A percentile compares a stretch with the other conserved stretches of the same genome.
phyloP scores from a whole-genome alignment of 345 rosid species.

The Eucalyptus albens region DNA sequence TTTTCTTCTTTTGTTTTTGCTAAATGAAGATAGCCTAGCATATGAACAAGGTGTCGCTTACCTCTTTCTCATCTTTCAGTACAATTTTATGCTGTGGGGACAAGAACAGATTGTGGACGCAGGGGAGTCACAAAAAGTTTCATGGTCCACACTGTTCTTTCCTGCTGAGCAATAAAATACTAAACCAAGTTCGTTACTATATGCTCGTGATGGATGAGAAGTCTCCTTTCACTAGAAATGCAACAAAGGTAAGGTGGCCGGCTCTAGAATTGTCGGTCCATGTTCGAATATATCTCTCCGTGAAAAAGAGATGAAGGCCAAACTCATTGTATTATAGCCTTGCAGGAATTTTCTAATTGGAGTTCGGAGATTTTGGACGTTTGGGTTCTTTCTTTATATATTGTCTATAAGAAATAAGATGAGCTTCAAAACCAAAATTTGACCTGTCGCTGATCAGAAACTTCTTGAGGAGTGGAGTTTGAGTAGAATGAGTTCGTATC shows the following conservation, averaged over 20 bases:
- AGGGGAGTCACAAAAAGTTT: not conserved
- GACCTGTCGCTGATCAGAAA: not conserved
- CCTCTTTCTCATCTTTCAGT: not conserved
- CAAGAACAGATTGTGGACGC: not conserved
- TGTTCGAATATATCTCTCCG: not conserved
- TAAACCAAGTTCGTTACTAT: not conserved
- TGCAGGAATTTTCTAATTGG: not conserved
- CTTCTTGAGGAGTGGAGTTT: not conserved
- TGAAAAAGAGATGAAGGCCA: not conserved
- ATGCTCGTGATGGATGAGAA: not conserved
- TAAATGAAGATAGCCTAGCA: not conserved
- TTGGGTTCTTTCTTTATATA: not conserved
- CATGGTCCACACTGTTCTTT: not conserved
- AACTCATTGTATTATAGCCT: not conserved
- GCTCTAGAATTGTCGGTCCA: not conserved
- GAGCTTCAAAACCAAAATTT: not conserved
- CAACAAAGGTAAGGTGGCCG: not conserved
- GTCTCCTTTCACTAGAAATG: not conserved
- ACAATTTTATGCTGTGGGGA: not conserved
- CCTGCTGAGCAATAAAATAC: not conserved
- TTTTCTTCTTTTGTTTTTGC: not conserved
- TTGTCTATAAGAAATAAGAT: not conserved
- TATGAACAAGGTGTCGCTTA: not conserved
- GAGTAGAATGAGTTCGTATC: not conserved
- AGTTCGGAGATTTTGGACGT: not conserved